Percentiles rank a stretch among this genome's conserved stretches.
Evolutionary conservation across 129 eudicot species (phyloP).

Genomic region (Flaveria robusta): DNA sequence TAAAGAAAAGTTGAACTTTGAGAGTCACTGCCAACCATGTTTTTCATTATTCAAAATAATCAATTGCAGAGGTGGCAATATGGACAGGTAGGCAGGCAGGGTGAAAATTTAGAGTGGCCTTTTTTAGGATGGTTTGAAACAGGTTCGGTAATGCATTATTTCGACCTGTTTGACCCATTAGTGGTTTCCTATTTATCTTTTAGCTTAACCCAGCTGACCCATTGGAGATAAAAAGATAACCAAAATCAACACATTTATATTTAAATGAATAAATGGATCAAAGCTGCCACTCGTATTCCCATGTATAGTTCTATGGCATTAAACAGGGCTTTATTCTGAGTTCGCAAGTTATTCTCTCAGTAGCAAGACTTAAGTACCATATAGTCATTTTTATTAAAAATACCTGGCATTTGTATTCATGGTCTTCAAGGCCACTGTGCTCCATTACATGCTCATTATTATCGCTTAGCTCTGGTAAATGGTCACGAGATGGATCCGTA

Average conservation of each 20-base stretch:
- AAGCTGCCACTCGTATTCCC: not conserved
- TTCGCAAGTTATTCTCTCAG: slow-evolving; percentile 24
- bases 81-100: not conserved
- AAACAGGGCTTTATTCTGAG: slow-evolving; percentile 4
- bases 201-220: not conserved
- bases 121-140: not conserved
- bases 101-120: not conserved
- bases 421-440: slow-evolving; percentile 23
- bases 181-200: not conserved
- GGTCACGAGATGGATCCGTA: slow-evolving; percentile 30
- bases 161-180: not conserved
- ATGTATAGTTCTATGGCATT: not conserved
- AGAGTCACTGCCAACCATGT: not conserved
- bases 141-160: not conserved
- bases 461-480: slow-evolving; percentile 38
- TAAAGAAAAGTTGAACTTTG: not conserved
- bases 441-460: slow-evolving; percentile 31
- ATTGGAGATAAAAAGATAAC: not conserved
- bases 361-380: slow-evolving; percentile 12
- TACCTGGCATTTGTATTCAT: slow-evolving; percentile 42
- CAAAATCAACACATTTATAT: not conserved
- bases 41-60: not conserved
- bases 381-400: not conserved
- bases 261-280: slow-evolving; percentile 1
- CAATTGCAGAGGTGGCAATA: not conserved